Conservation (phyloP, 768 basidiomycete species). For the Podaxis sp. region DNA sequence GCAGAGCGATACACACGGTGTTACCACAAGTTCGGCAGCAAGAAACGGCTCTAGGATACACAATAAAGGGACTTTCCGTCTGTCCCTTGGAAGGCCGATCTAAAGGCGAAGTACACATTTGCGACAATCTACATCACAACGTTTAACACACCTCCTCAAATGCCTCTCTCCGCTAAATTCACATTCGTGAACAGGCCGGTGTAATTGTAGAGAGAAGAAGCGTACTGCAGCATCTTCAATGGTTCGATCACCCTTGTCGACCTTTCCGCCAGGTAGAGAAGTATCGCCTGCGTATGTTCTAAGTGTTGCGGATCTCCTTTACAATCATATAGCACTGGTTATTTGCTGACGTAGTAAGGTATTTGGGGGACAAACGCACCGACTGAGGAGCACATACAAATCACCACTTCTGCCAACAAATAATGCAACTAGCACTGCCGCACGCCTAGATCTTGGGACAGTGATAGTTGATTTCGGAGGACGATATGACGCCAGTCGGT, state of each 20-base stretch:
- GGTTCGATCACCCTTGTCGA: constrained; percentile 64
- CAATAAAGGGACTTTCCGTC: constrained; percentile 66
- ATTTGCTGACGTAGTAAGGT: neutral
- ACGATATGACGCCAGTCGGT: constrained; percentile 51
- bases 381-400: constrained; percentile 80
- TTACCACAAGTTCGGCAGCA: constrained; percentile 72
- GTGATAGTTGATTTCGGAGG: constrained; percentile 38
- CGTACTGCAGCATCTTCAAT: constrained; percentile 82
- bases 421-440: constrained; percentile 80
- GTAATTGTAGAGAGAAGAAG: constrained; percentile 15
- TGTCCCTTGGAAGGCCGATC: constrained; percentile 83
- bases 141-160: constrained; percentile 72
- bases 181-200: neutral
- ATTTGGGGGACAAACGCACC: constrained; percentile 46
- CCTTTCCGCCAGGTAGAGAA: constrained; percentile 82
- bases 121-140: neutral
- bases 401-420: constrained; percentile 86
- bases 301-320: constrained; percentile 74
- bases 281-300: constrained; percentile 86
- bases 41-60: constrained; percentile 82
- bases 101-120: constrained; percentile 27
- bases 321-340: neutral
- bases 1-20: constrained; percentile 62
- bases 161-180: constrained; percentile 73
- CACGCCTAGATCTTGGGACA: constrained; percentile 58